Base-by-base conservation (phyloP, 768 basidiomycete species). In the Crepidotus variabilis region DNA sequence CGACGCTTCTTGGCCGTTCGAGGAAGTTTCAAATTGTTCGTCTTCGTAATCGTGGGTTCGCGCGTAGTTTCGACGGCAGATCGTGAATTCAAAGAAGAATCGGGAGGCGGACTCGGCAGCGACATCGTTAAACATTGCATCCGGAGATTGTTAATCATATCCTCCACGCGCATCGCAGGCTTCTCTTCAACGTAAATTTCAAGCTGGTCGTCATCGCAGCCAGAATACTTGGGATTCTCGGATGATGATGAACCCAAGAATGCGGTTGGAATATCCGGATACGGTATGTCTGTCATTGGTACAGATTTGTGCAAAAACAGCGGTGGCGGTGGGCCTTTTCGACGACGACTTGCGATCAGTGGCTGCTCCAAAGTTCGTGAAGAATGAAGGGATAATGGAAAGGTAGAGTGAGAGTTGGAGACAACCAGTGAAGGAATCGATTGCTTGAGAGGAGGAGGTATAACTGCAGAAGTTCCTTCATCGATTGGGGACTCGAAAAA, bases 61-160 rank as follows among this genome's bases (percentile, higher is more conserved):
- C 11, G 14, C 7, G 48, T 11, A 8, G 22, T 6, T 18, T 35
- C 47, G 33, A 54, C 35, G 14, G 56, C 54, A 18, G 62, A 57
- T 20, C 62, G 58, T 8, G 64, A 67, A 51, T 67, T 64, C 60
- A 61, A 64, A 9, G 60, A 54, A 2, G 57, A 10, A 48, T 66
- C 65, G 13, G 46, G 28, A 23, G 60, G 47, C 4, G 61, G 61
- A 24, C 54, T 62, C 8, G 58, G 58, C 28, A 59, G 39, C 11
- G 57, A 50, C 59, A 65, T 62, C 6, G 62, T 51, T 49, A 59
- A 55, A 34, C 77, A 78, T 59, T 76, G 71, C 10, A 69, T 65
- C 47, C 76, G 71, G 50, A 80, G 70, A 55, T 69, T 76, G n/a
- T 63, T 67, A 16, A 80, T 71, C 79, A 80, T 80, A 24, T 77